Percentiles rank a stretch among this genome's conserved stretches.
These are phyloP conservation scores for Phytomonas francai DNA, from an alignment of 208 protist species.

Conservation along the genomic window DNA sequence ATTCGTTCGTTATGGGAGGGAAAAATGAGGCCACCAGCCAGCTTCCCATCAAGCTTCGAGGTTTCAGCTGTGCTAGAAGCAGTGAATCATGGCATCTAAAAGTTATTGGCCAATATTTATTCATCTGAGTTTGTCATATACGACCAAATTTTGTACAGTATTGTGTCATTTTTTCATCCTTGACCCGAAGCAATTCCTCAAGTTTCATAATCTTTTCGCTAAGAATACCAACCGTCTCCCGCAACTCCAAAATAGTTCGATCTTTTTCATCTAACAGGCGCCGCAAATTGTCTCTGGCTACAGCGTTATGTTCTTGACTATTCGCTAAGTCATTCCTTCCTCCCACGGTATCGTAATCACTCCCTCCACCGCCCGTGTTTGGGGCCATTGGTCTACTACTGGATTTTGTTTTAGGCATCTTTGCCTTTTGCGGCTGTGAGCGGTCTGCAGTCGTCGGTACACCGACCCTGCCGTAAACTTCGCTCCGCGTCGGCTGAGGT, in stretches of 20 bases:
- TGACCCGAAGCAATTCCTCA: constrained; percentile 93
- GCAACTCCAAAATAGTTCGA: constrained; percentile 83
- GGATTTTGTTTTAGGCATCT: not conserved
- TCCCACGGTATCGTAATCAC: not conserved
- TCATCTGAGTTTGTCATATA: constrained; percentile 4
- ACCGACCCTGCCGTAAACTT: not conserved
- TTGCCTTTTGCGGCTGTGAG: not conserved
- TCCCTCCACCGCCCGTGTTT: not conserved
- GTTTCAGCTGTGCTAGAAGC: not conserved
- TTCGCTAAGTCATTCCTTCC: not conserved
- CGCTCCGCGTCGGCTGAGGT: not conserved
- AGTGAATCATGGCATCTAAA: not conserved
- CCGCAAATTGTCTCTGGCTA: constrained; percentile 12
- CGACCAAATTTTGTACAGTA: constrained; percentile 67
- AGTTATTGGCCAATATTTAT: not conserved
- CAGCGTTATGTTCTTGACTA: not conserved
- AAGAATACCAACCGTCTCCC: constrained; percentile 84
- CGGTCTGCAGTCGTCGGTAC: not conserved
- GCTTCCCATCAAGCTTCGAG: not conserved
- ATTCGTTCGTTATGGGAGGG: not conserved
- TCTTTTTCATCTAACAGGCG: constrained; percentile 87
- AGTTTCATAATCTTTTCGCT: constrained; percentile 92
- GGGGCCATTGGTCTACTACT: not conserved
- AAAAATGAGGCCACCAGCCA: not conserved
- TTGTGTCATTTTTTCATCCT: constrained; percentile 91